Conservation (phyloP, 345 rosid species). For the Citrus glauca region DNA sequence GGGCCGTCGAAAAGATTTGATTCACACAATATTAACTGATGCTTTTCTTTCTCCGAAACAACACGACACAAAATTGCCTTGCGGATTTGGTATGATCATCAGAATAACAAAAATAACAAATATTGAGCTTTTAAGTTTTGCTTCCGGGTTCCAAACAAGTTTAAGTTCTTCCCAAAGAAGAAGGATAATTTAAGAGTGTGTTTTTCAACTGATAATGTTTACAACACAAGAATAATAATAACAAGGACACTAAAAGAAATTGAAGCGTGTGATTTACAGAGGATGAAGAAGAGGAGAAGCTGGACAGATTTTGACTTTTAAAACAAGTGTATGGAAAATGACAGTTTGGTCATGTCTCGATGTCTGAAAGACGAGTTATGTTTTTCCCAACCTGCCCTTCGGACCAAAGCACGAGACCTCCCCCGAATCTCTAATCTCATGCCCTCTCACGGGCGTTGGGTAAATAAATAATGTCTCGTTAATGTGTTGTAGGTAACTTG, state of each 20-base stretch:
- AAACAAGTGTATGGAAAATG: not conserved
- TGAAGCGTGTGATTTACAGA: not conserved
- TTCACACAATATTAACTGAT: too few relatives aligned
- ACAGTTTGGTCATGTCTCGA: not conserved
- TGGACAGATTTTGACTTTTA: not conserved
- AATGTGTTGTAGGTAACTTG: not conserved
- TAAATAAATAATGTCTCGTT: too few relatives aligned
- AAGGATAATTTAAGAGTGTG: not conserved
- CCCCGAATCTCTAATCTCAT: too few relatives aligned
- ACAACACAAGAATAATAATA: not conserved
- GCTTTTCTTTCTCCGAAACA: not conserved
- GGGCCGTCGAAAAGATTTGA: too few relatives aligned
- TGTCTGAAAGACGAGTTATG: not conserved
- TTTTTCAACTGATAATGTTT: not conserved
- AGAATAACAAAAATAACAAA: too few relatives aligned
- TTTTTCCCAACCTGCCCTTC: not conserved
- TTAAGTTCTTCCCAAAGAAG: not conserved
- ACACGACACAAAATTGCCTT: not conserved
- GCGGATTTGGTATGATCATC: not conserved
- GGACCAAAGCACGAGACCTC: not conserved
- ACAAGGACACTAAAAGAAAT: not conserved
- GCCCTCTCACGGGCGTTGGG: too few relatives aligned
- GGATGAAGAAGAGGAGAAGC: not conserved
- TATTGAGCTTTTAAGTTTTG: not conserved
- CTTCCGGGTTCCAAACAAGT: not conserved